Base-by-base conservation (phyloP, 345 rosid species). In the Barbarea vulgaris region DNA sequence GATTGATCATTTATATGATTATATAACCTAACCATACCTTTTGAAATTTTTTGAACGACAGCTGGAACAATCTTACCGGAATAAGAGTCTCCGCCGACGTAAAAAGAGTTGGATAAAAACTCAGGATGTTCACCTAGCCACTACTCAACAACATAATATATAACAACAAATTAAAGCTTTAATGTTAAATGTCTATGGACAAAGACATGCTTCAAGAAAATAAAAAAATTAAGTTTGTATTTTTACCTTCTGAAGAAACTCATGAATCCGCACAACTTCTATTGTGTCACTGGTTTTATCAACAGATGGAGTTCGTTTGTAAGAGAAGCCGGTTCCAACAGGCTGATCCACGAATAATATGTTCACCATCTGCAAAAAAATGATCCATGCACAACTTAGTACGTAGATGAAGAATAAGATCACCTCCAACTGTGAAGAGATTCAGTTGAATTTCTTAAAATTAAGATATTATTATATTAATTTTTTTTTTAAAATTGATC, bases 321-420 rank as follows among this genome's bases (percentile, higher is more conserved):
- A 91, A 8, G 97, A 89, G 82, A 85, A 91, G 22, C 96, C 97
- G 14, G 89, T 64, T 46, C 93, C 88, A 4, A 85, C 85, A 7
- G 96, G 97, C 34, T 84, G 80, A 74, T 89, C 97, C 18, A 89
- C 53, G 56, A 84, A 87, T 73, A 88, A 73, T 59, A 91, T 75
- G 83, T 83, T 89, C 3, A 87, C 80, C 18, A 80, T 78, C 90
- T 86, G 53, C 65, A 10, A 84, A 21, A 89, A 89, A 85, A 15
- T 73, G 77, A 84, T 36, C 84, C 85, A 18, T 37, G 42, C 37
- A 34, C 37, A 39, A 37, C 42, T 11, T 37, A 37, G 14, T 11
- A 37, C 3, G 11, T 39, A n/a, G n/a, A n/a, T n/a, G n/a, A n/a
- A n/a, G n/a, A n/a, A n/a, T n/a, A n/a, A n/a, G n/a, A n/a, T n/a